Percentiles rank a stretch among this genome's conserved stretches.
Conservation (phyloP, 1,284 basidiomycete species). For the Fomitiporia mediterranea region DNA sequence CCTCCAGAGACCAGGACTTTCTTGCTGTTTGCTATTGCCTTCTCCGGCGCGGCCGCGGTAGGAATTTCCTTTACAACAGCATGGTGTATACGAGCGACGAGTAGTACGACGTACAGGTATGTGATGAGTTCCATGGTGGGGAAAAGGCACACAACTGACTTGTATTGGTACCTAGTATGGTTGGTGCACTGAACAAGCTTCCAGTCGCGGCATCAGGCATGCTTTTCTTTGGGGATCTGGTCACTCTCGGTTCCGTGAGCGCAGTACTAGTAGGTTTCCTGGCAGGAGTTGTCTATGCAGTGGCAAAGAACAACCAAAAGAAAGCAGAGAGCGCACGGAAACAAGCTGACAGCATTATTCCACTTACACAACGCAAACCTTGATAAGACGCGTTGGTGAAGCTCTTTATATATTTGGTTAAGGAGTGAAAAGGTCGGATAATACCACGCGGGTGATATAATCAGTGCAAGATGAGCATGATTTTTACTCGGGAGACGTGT, state of each 20-base stretch:
- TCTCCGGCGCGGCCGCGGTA: slow-evolving; percentile 95
- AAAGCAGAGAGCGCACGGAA: slow-evolving; percentile 49
- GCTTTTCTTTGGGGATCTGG: slow-evolving; percentile 91
- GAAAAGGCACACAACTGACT: slow-evolving; percentile 10
- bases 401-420: not conserved
- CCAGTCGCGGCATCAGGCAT: slow-evolving; percentile 96
- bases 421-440: not conserved
- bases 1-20: slow-evolving; percentile 78
- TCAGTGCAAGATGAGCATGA: not conserved
- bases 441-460: not conserved
- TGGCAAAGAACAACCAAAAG: slow-evolving; percentile 87
- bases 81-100: slow-evolving; percentile 96
- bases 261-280: slow-evolving; percentile 89
- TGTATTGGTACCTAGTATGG: slow-evolving; percentile 64
- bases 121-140: slow-evolving; percentile 20
- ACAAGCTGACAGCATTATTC: slow-evolving; percentile 50
- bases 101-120: slow-evolving; percentile 94
- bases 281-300: slow-evolving; percentile 85
- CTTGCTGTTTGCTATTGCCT: slow-evolving; percentile 84
- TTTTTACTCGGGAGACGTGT: not conserved
- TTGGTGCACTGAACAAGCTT: slow-evolving; percentile 97
- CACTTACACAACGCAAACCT: slow-evolving; percentile 49
- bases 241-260: slow-evolving; percentile 83
- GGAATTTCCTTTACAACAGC: slow-evolving; percentile 98
- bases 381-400: slow-evolving; percentile 20